These are phyloP conservation scores for Fusarium albosuccineum DNA, from an alignment of 2,329 filamentous ascomycete species.

Conservation along the genomic window DNA sequence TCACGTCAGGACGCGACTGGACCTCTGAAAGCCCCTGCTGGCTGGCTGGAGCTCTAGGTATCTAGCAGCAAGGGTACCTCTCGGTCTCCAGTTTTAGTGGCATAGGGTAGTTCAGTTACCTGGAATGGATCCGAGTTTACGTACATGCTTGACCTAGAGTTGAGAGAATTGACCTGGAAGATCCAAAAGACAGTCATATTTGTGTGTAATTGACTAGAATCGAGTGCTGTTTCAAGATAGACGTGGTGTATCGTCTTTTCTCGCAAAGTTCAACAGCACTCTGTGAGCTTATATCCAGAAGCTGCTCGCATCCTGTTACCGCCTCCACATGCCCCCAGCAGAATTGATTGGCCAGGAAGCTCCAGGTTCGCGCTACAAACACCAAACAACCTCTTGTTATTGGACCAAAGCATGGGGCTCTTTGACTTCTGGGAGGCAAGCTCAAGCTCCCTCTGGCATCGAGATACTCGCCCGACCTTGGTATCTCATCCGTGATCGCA, in stretches of 20 bases:
- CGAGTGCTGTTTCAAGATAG: too few species aligned
- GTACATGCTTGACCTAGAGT: constrained; percentile 8
- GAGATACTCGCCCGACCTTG: not conserved
- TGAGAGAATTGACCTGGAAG: too few species aligned
- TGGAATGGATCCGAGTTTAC: not conserved
- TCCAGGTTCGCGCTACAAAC: not conserved
- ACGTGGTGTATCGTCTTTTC: too few species aligned
- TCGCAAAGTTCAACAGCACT: too few species aligned
- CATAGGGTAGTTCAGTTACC: too few species aligned
- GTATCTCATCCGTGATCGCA: too few species aligned
- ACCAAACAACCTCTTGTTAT: constrained; percentile 1
- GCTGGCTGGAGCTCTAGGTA: constrained; percentile 31
- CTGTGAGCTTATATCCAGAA: too few species aligned
- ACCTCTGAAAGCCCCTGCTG: constrained; percentile 20
- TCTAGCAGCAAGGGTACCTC: constrained; percentile 20
- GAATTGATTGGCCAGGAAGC: constrained; percentile 8
- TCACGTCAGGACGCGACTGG: constrained; percentile 56
- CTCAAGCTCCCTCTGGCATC: constrained; percentile 1
- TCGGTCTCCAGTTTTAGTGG: constrained; percentile 15
- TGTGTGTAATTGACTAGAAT: too few species aligned
- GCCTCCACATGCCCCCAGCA: not conserved
- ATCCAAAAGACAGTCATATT: too few species aligned
- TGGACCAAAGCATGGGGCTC: constrained; percentile 5
- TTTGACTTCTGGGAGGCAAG: not conserved
- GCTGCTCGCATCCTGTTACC: too few species aligned